Evolutionary conservation across 2,329 filamentous ascomycete genomes (phyloP).

Genomic region (Dothidotthia symphoricarpi): DNA sequence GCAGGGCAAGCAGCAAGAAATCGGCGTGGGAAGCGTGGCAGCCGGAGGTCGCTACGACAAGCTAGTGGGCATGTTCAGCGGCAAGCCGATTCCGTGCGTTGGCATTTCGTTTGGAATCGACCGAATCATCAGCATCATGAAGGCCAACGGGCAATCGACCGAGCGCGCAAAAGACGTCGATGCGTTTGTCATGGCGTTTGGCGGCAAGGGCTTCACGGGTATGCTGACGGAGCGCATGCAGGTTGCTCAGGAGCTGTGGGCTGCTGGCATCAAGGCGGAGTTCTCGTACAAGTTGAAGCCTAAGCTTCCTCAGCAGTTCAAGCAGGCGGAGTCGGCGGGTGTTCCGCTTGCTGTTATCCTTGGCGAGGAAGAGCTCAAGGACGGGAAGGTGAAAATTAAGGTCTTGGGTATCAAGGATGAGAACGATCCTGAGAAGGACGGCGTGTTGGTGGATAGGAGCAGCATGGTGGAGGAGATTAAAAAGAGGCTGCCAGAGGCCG

Average conservation of each 20-base stretch:
- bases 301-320: slow-evolving; percentile 86
- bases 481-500: slow-evolving; percentile 44
- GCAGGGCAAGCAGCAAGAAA: slow-evolving; percentile 38
- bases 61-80: slow-evolving; percentile 89
- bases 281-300: slow-evolving; percentile 89
- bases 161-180: slow-evolving; percentile 74
- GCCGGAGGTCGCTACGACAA: slow-evolving; percentile 91
- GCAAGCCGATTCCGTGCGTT: slow-evolving; percentile 86
- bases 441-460: slow-evolving; percentile 66
- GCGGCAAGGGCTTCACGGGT: slow-evolving; percentile 78
- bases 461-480: slow-evolving; percentile 65
- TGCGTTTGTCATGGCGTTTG: slow-evolving; percentile 93
- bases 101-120: slow-evolving; percentile 94
- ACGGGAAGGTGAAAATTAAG: slow-evolving; percentile 86
- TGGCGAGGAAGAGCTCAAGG: slow-evolving; percentile 82
- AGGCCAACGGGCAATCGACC: slow-evolving; percentile 67
- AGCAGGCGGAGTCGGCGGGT: slow-evolving; percentile 75
- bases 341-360: slow-evolving; percentile 86
- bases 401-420: slow-evolving; percentile 70
- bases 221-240: slow-evolving; percentile 81
- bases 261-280: slow-evolving; percentile 87
- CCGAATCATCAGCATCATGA: slow-evolving; percentile 89
- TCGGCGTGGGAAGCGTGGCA: slow-evolving; percentile 83
- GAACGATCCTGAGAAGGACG: slow-evolving; percentile 87
- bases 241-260: slow-evolving; percentile 74